phyloP scores from a whole-genome alignment of 306 rosid genomes.

The Adenanthera pavonina region DNA sequence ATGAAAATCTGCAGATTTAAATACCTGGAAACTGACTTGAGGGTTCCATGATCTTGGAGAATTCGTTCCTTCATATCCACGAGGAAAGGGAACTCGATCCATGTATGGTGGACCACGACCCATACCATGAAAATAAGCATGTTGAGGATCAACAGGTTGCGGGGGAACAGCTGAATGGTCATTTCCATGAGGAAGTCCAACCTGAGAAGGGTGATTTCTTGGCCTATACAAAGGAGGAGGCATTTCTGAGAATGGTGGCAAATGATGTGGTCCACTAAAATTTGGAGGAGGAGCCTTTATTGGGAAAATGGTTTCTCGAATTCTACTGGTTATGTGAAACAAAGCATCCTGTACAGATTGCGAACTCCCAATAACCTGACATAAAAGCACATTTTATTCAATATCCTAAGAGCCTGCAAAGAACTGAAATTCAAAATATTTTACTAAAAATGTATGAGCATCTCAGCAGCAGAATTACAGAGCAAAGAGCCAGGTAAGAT shows the following conservation, averaged over 20 bases:
- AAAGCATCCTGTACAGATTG: slow-evolving; percentile 89
- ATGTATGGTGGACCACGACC: slow-evolving; percentile 64
- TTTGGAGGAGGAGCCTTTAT: slow-evolving; percentile 65
- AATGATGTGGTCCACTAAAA: slow-evolving; percentile 56
- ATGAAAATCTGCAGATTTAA: slow-evolving; percentile 22
- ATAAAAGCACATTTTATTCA: slow-evolving; percentile 37
- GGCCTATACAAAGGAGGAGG: slow-evolving; percentile 77
- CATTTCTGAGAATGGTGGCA: slow-evolving; percentile 68
- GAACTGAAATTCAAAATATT: slow-evolving; percentile 27
- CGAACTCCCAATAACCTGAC: slow-evolving; percentile 72
- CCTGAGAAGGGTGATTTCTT: slow-evolving; percentile 66
- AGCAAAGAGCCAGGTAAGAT: background rate
- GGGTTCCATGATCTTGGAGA: slow-evolving; percentile 84
- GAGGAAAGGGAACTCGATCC: slow-evolving; percentile 72
- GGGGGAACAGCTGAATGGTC: slow-evolving; percentile 65
- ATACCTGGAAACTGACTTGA: slow-evolving; percentile 51
- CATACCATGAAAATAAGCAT: slow-evolving; percentile 57
- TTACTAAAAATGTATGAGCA: background rate
- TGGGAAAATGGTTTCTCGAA: slow-evolving; percentile 82
- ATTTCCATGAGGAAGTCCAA: slow-evolving; percentile 67
- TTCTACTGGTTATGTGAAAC: slow-evolving; percentile 80
- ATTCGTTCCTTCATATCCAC: slow-evolving; percentile 67
- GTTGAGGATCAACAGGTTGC: slow-evolving; percentile 63
- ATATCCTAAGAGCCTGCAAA: background rate
- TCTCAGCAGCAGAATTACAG: background rate